Percentiles rank a stretch among this genome's conserved stretches.
These are phyloP conservation scores for Colletotrichum lentis DNA, from an alignment of 2,329 filamentous ascomycete genomes.

Conservation along the genomic window DNA sequence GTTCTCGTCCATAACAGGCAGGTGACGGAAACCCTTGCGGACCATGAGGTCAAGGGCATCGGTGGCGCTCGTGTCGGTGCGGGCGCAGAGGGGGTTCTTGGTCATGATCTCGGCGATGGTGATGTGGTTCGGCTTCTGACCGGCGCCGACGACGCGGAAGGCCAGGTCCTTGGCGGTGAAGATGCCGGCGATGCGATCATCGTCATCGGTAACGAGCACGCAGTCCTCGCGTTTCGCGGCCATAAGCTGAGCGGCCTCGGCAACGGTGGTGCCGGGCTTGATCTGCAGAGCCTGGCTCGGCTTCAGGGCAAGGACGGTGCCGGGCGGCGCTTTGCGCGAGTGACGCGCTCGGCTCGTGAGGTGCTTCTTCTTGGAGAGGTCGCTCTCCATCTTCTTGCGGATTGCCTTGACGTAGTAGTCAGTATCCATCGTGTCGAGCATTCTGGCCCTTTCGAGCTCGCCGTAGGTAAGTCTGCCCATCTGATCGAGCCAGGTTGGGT, in stretches of 20 bases:
- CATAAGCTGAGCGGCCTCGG: conserved; percentile 98
- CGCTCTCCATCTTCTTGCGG: conserved; percentile 93
- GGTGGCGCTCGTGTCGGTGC: conserved; percentile 97
- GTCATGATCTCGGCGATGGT: conserved; percentile 99
- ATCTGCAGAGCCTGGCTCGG: conserved; percentile 97
- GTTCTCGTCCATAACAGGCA: conserved; percentile 99
- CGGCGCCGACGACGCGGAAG: conserved; percentile 92
- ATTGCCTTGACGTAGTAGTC: conserved; percentile 74
- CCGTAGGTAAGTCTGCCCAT: conserved; percentile 37
- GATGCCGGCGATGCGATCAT: conserved; percentile 97
- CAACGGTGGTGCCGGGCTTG: conserved; percentile 91
- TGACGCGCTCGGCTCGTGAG: conserved; percentile 79
- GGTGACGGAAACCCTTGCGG: conserved; percentile 93
- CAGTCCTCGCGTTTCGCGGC: conserved; percentile 98
- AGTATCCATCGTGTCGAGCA: conserved; percentile 43
- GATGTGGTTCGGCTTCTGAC: conserved; percentile 86
- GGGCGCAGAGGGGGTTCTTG: conserved; percentile 96
- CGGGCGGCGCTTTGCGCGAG: conserved; percentile 91
- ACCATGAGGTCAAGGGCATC: conserved; percentile 99
- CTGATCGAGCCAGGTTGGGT: not conserved
- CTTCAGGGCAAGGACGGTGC: conserved; percentile 93
- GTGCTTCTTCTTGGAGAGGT: conserved; percentile 97
- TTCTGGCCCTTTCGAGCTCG: conserved; percentile 37
- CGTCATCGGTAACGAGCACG: conserved; percentile 95
- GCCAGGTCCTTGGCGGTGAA: conserved; percentile 99